These are phyloP conservation scores for Fusarium veterinarium DNA, from an alignment of 2,329 filamentous ascomycete species.

Conservation along the genomic window DNA sequence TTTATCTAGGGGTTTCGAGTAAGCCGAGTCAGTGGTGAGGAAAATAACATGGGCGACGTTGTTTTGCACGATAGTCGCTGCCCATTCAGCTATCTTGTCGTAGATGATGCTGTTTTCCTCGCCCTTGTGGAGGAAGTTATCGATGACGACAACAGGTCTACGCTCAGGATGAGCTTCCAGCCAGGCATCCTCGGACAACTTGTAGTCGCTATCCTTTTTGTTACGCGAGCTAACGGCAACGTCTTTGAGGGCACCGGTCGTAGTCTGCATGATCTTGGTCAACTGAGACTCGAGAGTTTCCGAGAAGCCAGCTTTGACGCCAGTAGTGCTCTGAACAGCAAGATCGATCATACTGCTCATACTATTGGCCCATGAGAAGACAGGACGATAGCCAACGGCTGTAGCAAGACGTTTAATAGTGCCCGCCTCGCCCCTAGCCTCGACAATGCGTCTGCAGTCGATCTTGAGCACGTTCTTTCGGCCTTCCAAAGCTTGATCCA, in stretches of 20 bases:
- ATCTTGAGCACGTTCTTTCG: conserved; percentile 83
- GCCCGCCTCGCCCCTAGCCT: conserved; percentile 86
- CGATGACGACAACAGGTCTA: conserved; percentile 85
- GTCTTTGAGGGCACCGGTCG: conserved; percentile 80
- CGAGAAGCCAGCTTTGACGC: conserved; percentile 93
- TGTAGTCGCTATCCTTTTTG: conserved; percentile 78
- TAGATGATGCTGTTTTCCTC: conserved; percentile 74
- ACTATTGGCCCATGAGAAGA: conserved; percentile 97
- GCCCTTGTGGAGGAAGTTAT: conserved; percentile 89
- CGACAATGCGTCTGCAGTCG: conserved; percentile 93
- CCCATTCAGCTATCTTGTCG: conserved; percentile 89
- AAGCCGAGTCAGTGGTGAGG: conserved; percentile 88
- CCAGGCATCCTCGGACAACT: conserved; percentile 84
- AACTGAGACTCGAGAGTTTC: conserved; percentile 92
- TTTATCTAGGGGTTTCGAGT: conserved; percentile 86
- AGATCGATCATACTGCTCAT: conserved; percentile 93
- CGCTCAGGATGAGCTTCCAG: conserved; percentile 89
- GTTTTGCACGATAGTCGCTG: conserved; percentile 83
- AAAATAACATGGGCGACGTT: conserved; percentile 96
- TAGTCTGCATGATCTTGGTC: conserved; percentile 88
- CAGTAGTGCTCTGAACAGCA: conserved; percentile 92
- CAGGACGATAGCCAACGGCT: conserved; percentile 88
- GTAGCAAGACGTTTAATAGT: conserved; percentile 85
- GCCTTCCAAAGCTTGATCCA: conserved; percentile 83
- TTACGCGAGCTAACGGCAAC: conserved; percentile 77